Evolutionary conservation across 129 eudicot species (phyloP), one percentile per base, ranked within the genome.

Genomic region (Heracleum sosnowskyi): DNA sequence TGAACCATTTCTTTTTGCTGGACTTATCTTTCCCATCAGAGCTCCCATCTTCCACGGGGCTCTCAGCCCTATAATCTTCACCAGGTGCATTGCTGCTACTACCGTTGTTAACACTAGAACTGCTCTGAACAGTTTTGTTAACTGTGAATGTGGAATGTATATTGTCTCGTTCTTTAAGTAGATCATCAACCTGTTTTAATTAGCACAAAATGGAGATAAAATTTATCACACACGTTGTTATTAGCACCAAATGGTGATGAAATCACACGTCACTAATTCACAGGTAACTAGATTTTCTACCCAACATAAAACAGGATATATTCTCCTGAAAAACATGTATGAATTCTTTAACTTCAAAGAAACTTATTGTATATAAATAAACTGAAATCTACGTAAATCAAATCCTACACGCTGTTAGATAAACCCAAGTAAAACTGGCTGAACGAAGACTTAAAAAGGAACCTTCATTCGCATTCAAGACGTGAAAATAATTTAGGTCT

Each of bases 61-160:
- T 88, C 79, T 82, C 89, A 31, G 86, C 76, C 79, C 78, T 89
- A 69, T 77, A 82, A 80, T 87, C 96, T 69, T 92, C 97, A 46
- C 77, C 78, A 10, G 94, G 66, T 66, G 72, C 60, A 81, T 92
- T 92, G 73, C 91, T 83, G 75, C 85, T 85, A 75, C 89, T 89
- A 70, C 97, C 91, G 69, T 90, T 90, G 81, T 89, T 87, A 47
- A 81, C 79, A 29, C 81, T 79, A 16, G 77, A 26, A 35, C 86
- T 73, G 47, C 82, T 85, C 34, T 78, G 49, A 28, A 82, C 77
- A 15, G 97, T 77, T 76, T 91, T 87, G 11, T 79, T 77, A 42
- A 87, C 92, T 10, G 92, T 91, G 83, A 95, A 92, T 1, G 97
- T 77, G 28, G 99, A 95, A 60, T 92, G 99, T 80, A 95, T 86